Evolutionary conservation across 257 asterid genomes (phyloP), one percentile per base, ranked within the genome.

Genomic region (Rehmannia glutinosa): DNA sequence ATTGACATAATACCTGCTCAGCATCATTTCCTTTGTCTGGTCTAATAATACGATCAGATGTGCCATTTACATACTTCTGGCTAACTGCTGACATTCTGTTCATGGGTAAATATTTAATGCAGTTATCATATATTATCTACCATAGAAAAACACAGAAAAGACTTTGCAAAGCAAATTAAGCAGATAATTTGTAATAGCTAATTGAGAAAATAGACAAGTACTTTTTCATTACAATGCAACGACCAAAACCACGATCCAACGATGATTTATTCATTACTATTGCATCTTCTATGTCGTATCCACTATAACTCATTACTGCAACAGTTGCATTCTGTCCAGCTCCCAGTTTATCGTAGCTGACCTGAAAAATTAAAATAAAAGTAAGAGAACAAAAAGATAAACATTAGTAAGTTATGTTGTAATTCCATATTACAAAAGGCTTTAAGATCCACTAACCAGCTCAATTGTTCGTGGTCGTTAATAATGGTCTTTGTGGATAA

Each of bases 231-330:
- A 90, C 92, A 70, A 93, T 88, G 82, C 97, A 93, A 59, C 99
- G 99, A 38, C 99, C 99, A 82, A 93, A 90, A 75, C 99, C 99
- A 71, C 97, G 97, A 81, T 93, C 99, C 80, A 93, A 81, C 50
- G 99, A 93, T 55, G 97, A 80, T 75, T 93, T 93, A 74, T 93
- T 93, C 99, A 93, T 93, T 60, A 93, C 99, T 41, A 93, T 93
- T 20, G 99, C 99, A 76, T 93, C 99, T 84, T 92, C 98, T 77
- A 90, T 92, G 78, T 86, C 98, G 56, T 92, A 92, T 59, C 98
- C 98, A 80, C 98, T 92, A 58, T 83, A 92, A 78, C 98, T 90
- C 98, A 92, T 92, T 51, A 92, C 98, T 2, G 98, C 97, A 50
- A 92, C 98, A 58, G 90, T 87, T 33, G 98, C 98, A 79, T 92